Evolutionary conservation across 176 grass and related monocot genomes (phyloP).

Genomic region (Oryza meridionalis): DNA sequence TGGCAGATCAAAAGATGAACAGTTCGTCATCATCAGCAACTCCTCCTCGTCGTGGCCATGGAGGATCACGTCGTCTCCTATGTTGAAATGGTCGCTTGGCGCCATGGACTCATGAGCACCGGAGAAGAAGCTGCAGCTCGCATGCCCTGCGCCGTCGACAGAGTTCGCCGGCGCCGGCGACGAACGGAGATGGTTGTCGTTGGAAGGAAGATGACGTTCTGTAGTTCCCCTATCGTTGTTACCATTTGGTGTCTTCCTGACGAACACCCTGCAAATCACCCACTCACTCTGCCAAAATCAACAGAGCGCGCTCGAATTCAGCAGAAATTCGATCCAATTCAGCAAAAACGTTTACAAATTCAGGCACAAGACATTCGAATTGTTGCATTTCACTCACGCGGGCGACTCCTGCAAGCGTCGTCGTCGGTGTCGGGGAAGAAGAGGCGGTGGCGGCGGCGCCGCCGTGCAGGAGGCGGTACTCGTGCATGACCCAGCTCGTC

Average conservation of each 20-base stretch:
- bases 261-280: background rate
- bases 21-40: background rate
- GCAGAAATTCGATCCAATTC: background rate
- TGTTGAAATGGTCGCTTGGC: background rate
- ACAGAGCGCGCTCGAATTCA: background rate
- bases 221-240: background rate
- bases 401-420: background rate
- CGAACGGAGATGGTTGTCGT: background rate
- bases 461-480: background rate
- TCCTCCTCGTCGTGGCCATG: background rate
- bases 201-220: background rate
- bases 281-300: background rate
- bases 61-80: background rate
- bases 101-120: background rate
- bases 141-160: background rate
- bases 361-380: background rate
- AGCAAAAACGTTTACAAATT: background rate
- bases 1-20: background rate
- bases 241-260: background rate
- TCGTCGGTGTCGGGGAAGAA: background rate
- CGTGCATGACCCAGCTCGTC: background rate
- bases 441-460: background rate
- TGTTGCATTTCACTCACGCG: background rate
- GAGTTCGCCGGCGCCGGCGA: background rate
- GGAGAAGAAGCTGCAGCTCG: background rate